Conservation (phyloP, 2,329 filamentous ascomycete species). For the Thelonectria rubi region DNA sequence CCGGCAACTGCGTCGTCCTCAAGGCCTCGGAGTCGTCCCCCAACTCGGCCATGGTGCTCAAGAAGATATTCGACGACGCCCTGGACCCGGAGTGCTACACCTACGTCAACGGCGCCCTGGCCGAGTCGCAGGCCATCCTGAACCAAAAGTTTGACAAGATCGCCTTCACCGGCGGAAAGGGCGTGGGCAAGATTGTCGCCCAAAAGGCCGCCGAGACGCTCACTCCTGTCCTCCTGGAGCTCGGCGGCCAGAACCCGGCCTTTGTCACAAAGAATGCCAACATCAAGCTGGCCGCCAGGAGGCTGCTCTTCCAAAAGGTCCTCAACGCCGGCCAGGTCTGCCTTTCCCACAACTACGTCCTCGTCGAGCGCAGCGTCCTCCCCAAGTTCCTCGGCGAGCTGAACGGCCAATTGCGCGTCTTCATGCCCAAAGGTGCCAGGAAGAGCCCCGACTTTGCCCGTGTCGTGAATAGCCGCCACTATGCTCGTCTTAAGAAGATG, state of each 20-base stretch:
- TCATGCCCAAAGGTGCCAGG: constrained; percentile 85
- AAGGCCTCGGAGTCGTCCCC: constrained; percentile 91
- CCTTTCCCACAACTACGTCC: constrained; percentile 89
- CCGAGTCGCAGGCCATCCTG: constrained; percentile 83
- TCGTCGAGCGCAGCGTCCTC: constrained; percentile 80
- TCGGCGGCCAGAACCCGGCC: constrained; percentile 91
- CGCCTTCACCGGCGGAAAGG: constrained; percentile 87
- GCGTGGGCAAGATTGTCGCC: constrained; percentile 85
- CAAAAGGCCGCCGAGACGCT: constrained; percentile 89
- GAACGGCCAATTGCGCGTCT: constrained; percentile 74
- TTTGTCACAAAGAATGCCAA: constrained; percentile 89
- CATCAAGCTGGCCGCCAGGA: constrained; percentile 79
- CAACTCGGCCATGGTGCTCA: constrained; percentile 78
- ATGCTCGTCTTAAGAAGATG: constrained; percentile 87
- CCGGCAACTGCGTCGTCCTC: constrained; percentile 87
- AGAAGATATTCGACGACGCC: constrained; percentile 77
- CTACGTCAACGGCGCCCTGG: constrained; percentile 81
- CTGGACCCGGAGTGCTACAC: constrained; percentile 82
- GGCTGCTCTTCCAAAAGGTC: constrained; percentile 89
- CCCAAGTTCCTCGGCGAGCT: constrained; percentile 78
- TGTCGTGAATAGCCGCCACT: constrained; percentile 83
- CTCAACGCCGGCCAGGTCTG: constrained; percentile 91
- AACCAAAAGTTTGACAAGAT: constrained; percentile 98
- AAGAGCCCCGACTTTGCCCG: constrained; percentile 80
- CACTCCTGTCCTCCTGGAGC: constrained; percentile 88